Evolutionary conservation across 371 early-diverging fungal species (phyloP).

Genomic region (Mortierella sp.): DNA sequence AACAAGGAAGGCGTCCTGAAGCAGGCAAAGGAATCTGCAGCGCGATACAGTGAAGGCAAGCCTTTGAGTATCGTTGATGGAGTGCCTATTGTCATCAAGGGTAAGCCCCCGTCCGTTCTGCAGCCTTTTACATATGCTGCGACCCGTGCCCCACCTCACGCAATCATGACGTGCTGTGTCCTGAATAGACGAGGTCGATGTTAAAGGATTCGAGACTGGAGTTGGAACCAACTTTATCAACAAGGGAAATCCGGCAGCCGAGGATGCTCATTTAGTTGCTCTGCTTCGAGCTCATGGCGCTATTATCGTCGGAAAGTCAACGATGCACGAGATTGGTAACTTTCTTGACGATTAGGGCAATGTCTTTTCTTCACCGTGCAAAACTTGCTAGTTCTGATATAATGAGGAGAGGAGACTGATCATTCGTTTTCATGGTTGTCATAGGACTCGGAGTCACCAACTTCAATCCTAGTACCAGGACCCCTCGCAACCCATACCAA

Average conservation of each 20-base stretch:
- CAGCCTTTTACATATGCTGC: not conserved
- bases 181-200: constrained; percentile 61
- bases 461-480: constrained; percentile 66
- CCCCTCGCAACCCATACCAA: constrained; percentile 77
- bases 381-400: too few relatives aligned
- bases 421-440: too few relatives aligned
- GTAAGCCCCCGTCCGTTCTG: constrained; percentile 13
- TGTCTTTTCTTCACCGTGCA: not conserved
- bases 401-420: too few relatives aligned
- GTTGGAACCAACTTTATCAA: constrained; percentile 70
- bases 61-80: constrained; percentile 76
- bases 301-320: constrained; percentile 67
- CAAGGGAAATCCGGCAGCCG: constrained; percentile 56
- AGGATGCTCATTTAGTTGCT: constrained; percentile 62
- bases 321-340: constrained; percentile 69
- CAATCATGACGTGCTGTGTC: not conserved
- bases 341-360: not conserved
- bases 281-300: constrained; percentile 66
- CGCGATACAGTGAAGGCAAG: constrained; percentile 60
- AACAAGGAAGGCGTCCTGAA: constrained; percentile 54
- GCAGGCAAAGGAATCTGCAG: constrained; percentile 70
- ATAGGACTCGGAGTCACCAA: constrained; percentile 51
- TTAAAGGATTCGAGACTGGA: constrained; percentile 63
- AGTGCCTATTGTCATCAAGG: constrained; percentile 67
- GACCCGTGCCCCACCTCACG: not conserved